These are phyloP conservation scores for Lactifluus pinguis DNA, from an alignment of 768 basidiomycete genomes.

Conservation along the genomic window DNA sequence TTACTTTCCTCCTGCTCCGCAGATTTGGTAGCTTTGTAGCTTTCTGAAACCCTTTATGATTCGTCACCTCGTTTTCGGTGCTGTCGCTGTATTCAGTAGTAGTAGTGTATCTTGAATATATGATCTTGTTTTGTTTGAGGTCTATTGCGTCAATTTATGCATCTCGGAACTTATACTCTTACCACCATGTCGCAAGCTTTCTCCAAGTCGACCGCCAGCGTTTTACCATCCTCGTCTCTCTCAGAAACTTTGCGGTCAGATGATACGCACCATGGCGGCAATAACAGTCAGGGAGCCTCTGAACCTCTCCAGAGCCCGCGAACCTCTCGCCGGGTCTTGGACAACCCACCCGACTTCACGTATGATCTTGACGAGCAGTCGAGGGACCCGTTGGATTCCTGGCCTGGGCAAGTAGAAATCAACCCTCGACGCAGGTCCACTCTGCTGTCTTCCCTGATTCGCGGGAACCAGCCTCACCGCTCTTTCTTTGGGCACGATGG, in stretches of 20 bases:
- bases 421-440: slow-evolving; percentile 10
- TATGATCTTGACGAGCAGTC: neutral
- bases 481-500: slow-evolving; percentile 9
- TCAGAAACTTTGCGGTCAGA: neutral
- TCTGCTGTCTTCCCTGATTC: slow-evolving; percentile 6
- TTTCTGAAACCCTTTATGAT: neutral
- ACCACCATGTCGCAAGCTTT: slow-evolving; percentile 6
- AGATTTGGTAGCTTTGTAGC: slow-evolving; percentile 61
- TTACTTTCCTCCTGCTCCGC: slow-evolving; percentile 59
- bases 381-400: slow-evolving; percentile 6
- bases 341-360: neutral
- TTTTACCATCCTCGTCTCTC: neutral
- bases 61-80: neutral
- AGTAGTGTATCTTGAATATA: slow-evolving; percentile 9
- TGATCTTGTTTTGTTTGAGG: neutral
- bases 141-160: no score
- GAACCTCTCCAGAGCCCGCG: neutral
- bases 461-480: slow-evolving; percentile 9
- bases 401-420: slow-evolving; percentile 12
- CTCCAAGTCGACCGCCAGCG: neutral
- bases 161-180: neutral
- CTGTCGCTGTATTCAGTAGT: slow-evolving; percentile 9
- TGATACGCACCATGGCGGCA: neutral
- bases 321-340: neutral
- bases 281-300: neutral